phyloP scores from a whole-genome alignment of 1,139 yeast species.

The Candida labiduridarum region DNA sequence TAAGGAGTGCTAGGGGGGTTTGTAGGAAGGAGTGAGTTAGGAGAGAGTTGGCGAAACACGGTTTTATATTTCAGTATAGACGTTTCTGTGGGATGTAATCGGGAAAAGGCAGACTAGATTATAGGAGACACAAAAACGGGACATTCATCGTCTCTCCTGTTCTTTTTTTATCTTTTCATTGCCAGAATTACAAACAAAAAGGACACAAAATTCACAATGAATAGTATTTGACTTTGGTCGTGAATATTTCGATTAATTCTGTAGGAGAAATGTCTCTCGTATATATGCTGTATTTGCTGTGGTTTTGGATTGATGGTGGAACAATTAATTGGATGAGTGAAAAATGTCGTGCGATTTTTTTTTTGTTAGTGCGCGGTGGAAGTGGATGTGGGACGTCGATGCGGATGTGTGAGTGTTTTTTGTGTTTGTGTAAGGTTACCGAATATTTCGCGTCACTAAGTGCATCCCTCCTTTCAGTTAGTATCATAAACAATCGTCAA shows the following conservation, averaged over 20 bases:
- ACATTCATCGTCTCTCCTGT: background rate
- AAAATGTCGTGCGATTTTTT: background rate
- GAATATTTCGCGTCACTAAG: conserved; percentile 4
- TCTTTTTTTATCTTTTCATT: background rate
- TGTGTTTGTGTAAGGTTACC: background rate
- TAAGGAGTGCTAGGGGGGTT: too few species aligned
- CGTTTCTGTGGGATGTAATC: conserved; percentile 3
- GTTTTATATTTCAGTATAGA: background rate
- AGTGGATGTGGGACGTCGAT: background rate
- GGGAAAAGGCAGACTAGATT: background rate
- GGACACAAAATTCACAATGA: conserved; percentile 1
- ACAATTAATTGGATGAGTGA: too few species aligned
- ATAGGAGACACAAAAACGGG: background rate
- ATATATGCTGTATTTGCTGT: background rate
- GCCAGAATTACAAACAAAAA: background rate
- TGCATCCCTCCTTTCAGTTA: background rate
- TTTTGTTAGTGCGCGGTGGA: too few species aligned
- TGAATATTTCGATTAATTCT: background rate
- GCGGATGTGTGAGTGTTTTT: background rate
- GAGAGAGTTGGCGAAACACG: too few species aligned
- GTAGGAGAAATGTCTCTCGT: conserved; percentile 1
- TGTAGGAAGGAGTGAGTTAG: background rate
- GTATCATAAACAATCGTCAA: background rate
- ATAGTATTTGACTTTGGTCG: background rate
- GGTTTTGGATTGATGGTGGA: too few species aligned